Evolutionary conservation across 129 eudicot genomes (phyloP), one percentile per base, ranked within the genome.

Genomic region (Apium graveolens): DNA sequence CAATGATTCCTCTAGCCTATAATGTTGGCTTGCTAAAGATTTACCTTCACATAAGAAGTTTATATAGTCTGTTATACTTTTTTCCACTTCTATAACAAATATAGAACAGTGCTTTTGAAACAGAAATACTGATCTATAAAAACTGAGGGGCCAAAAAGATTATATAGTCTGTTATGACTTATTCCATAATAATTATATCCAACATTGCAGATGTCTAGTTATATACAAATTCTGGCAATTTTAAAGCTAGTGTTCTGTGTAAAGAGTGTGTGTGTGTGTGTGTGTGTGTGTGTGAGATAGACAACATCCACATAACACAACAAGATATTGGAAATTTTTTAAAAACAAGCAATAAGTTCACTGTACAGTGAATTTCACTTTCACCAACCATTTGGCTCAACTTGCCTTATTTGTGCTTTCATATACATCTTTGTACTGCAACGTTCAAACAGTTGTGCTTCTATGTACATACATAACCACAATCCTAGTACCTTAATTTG

Each of bases 361-460:
- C 74, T 63, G 80, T 78, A 78, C 80, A 44, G 49, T 27, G 20
- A 24, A 31, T 44, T 11, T 44, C 12, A 0, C 12, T 24, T 42
- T 26, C 60, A 74, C 57, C 43, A 66, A 63, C 72, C 80, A 78
- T 68, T 62, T 63, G 72, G 55, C 74, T n/a, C 6, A 60, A 43
- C 62, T 16, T 3, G 81, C 63, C 41, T 41, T 78, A 66, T 24
- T 53, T 78, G 75, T 68, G 65, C 57, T n/a, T 27, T 29, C 62
- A 31, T 27, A 66, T 66, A 27, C 8, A 51, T 51, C 75, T 63
- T 65, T n/a, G 45, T 46, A 66, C 18, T 18, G n/a, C 32, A 66
- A 78, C 74, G 21, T 42, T 42, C 73, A 38, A 60, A 78, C 57
- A 11, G 73, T 39, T 60, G 32, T 31, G 57, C 27, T 32, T 17